These are phyloP conservation scores for Sugiyamaella grinbergsii DNA, from an alignment of 1,139 yeast genomes.

Conservation along the genomic window DNA sequence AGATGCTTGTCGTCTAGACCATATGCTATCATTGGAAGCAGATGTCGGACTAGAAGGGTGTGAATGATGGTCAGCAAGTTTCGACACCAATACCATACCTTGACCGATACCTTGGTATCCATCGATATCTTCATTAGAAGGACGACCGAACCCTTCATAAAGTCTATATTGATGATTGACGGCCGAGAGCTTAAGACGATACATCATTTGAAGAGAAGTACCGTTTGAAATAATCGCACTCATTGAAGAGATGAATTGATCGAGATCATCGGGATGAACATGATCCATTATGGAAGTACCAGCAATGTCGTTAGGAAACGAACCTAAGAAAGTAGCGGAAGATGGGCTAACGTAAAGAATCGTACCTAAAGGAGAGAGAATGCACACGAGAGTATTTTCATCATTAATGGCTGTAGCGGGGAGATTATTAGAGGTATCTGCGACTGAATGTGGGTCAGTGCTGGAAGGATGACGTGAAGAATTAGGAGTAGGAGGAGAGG, in stretches of 20 bases:
- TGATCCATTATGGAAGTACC: conserved; percentile 28
- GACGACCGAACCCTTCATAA: conserved; percentile 28
- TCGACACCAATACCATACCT: conserved; percentile 24
- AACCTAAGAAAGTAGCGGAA: conserved; percentile 12
- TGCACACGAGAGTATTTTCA: conserved; percentile 11
- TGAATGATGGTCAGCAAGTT: conserved; percentile 12
- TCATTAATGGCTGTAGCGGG: conserved; percentile 7
- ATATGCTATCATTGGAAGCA: conserved; percentile 22
- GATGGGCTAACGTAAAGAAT: conserved; percentile 20
- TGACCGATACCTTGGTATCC: conserved; percentile 25
- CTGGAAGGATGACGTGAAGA: neutral
- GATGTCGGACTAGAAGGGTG: conserved; percentile 19
- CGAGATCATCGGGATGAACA: conserved; percentile 36
- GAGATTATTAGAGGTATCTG: neutral
- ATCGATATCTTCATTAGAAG: conserved; percentile 20
- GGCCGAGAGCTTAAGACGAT: conserved; percentile 25
- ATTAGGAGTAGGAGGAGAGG: neutral
- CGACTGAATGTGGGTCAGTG: neutral
- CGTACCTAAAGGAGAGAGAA: conserved; percentile 20
- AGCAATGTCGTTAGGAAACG: conserved; percentile 16
- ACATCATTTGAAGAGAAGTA: conserved; percentile 28
- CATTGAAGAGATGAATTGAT: conserved; percentile 28
- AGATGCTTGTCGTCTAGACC: conserved; percentile 32
- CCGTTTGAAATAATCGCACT: conserved; percentile 24
- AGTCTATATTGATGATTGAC: conserved; percentile 18